These are phyloP conservation scores for Cyberlindnera meyerae DNA, from an alignment of 805 yeast species.

Conservation along the genomic window DNA sequence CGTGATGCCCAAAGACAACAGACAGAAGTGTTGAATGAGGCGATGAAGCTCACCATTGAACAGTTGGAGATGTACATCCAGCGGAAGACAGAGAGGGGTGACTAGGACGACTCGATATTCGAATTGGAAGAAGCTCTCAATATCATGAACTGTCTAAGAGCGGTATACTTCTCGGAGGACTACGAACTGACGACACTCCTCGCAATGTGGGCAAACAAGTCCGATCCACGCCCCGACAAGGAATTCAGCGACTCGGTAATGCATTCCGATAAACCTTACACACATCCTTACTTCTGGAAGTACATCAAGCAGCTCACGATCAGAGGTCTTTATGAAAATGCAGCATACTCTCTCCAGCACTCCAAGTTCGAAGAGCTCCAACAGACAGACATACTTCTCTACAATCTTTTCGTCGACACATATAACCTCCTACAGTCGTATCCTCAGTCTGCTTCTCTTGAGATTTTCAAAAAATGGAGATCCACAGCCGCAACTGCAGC, in stretches of 20 bases:
- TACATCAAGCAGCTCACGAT: conserved; percentile 50
- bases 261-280: conserved; percentile 39
- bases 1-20: conserved; percentile 32
- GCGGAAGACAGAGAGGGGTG: conserved; percentile 28
- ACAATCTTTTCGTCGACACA: conserved; percentile 31
- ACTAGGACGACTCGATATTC: conserved; percentile 26
- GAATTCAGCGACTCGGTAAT: conserved; percentile 43
- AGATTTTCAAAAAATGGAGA: conserved; percentile 35
- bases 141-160: conserved; percentile 54
- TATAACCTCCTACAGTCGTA: conserved; percentile 31
- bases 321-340: conserved; percentile 59
- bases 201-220: conserved; percentile 62
- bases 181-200: conserved; percentile 37
- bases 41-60: conserved; percentile 29
- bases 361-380: conserved; percentile 40
- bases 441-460: conserved; percentile 28
- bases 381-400: conserved; percentile 16
- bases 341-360: conserved; percentile 41
- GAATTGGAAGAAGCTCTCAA: conserved; percentile 43
- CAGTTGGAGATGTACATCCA: conserved; percentile 32
- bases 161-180: conserved; percentile 39
- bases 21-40: conserved; percentile 31
- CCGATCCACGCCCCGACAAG: conserved; percentile 61
- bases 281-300: conserved; percentile 57
- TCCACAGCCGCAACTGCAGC: conserved; percentile 24